Conservation (phyloP, 1,284 basidiomycete genomes). For the Coriolopsis trogii region DNA sequence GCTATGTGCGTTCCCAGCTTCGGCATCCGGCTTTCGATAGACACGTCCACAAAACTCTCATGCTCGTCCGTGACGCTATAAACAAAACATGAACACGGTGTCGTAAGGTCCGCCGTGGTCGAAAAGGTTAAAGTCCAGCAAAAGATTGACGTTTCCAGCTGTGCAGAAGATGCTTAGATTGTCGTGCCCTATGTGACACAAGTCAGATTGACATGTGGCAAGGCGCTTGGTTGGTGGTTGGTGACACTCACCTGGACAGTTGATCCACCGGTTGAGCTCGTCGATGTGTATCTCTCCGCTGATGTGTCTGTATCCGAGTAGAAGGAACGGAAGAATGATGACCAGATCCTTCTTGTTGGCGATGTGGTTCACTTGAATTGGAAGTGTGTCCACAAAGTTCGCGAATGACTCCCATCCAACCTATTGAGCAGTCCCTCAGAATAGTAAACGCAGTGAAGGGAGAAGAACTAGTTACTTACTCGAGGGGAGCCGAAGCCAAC, state of each 20-base stretch:
- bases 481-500: conserved; percentile 56
- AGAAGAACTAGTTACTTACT: conserved; percentile 25
- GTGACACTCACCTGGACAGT: conserved; percentile 43
- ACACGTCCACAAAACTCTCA: neutral
- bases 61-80: neutral
- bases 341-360: conserved; percentile 33
- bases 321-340: conserved; percentile 34
- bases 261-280: conserved; percentile 47
- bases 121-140: conserved; percentile 42
- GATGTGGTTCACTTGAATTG: conserved; percentile 28
- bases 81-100: conserved; percentile 45
- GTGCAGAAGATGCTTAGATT: conserved; percentile 52
- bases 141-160: conserved; percentile 52
- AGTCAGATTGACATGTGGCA: neutral
- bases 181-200: conserved; percentile 49
- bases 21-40: neutral
- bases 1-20: too few relatives aligned
- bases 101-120: conserved; percentile 64
- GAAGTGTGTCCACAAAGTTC: conserved; percentile 52
- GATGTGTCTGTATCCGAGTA: conserved; percentile 57
- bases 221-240: neutral
- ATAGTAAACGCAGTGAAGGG: neutral
- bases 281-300: conserved; percentile 63
- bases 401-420: conserved; percentile 59
- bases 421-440: neutral